phyloP scores from a whole-genome alignment of 129 eudicot species.

The Dittrichia graveolens region DNA sequence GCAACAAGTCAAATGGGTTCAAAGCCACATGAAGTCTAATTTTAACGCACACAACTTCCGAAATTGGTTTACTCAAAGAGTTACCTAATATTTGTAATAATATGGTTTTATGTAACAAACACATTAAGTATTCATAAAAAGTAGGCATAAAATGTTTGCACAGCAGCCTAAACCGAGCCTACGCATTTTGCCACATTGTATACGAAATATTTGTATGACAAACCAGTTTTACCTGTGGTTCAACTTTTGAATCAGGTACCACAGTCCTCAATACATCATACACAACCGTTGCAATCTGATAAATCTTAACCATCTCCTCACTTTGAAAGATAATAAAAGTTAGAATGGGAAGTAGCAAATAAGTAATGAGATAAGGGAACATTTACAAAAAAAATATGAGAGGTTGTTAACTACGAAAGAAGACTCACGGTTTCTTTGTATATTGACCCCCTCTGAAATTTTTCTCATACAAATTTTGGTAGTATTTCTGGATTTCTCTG shows the following conservation, averaged over 20 bases:
- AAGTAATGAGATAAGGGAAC: constrained; percentile 2
- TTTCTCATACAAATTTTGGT: constrained; percentile 67
- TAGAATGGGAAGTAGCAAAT: constrained; percentile 20
- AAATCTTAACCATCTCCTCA: constrained; percentile 90
- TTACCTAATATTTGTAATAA: not conserved
- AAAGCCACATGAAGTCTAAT: not conserved
- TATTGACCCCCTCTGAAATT: constrained; percentile 82
- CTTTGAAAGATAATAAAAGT: constrained; percentile 37
- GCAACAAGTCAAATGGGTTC: not conserved
- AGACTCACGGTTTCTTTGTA: constrained; percentile 88
- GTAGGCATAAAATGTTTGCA: not conserved
- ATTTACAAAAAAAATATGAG: constrained; percentile 6
- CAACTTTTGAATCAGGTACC: constrained; percentile 66
- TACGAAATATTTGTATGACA: constrained; percentile 21
- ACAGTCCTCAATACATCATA: constrained; percentile 89
- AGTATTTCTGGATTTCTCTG: constrained; percentile 80
- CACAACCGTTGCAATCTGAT: constrained; percentile 87
- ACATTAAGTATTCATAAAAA: not conserved
- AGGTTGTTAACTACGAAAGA: constrained; percentile 1
- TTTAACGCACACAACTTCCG: not conserved
- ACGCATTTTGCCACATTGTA: not conserved
- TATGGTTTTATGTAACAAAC: not conserved
- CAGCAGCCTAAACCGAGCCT: not conserved
- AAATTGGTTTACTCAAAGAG: not conserved
- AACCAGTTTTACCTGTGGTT: constrained; percentile 56